Base-by-base conservation (phyloP, 768 basidiomycete genomes). In the Termitomyces heimii region DNA sequence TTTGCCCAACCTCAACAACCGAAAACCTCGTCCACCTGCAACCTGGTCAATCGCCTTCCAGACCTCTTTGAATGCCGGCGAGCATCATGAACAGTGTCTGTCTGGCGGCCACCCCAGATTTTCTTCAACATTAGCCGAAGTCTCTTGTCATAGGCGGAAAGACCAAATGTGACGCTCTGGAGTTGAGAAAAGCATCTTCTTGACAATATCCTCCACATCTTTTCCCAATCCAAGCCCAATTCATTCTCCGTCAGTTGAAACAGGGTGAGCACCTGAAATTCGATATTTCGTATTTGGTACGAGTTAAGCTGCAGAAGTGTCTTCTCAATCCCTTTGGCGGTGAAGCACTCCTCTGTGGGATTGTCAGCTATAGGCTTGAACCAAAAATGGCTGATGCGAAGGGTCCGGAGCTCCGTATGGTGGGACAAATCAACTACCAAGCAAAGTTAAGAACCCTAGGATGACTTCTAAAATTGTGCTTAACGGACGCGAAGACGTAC, bases 381-480 rank as follows among this genome's bases (percentile, higher is more conserved):
- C 58, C 62, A 64, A 12, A 67, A 60, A 52, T 65, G 66, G 45
- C 58, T 67, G 60, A 68, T 65, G 55, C 54, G 60, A 20, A 68
- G 51, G 8, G 67, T 61, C 48, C 54, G 60, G 37, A 63, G 62
- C 57, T 59, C 56, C 32, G 60, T 59, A 29, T 61, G 60, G 24
- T 61, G 57, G 32, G 62, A 63, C 39, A 63, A 37, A 53, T 63
- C 62, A 51, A 63, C 62, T 63, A 58, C 48, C 40, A 52, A 48
- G 31, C 14, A 26, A 35, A 57, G 22, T 43, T 34, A 31, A 51
- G 22, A 29, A 43, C 48, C 51, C 39, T 26, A 37, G 45, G 16
- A 47, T 57, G 24, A 31, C 31, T 42, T 50, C 46, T 28, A 51
- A 40, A 42, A 43, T 34, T 42, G 26, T 37, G 32, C 29, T 31